Conservation (phyloP, 2,329 filamentous ascomycete genomes). For the Sarocladium brachiariae region DNA sequence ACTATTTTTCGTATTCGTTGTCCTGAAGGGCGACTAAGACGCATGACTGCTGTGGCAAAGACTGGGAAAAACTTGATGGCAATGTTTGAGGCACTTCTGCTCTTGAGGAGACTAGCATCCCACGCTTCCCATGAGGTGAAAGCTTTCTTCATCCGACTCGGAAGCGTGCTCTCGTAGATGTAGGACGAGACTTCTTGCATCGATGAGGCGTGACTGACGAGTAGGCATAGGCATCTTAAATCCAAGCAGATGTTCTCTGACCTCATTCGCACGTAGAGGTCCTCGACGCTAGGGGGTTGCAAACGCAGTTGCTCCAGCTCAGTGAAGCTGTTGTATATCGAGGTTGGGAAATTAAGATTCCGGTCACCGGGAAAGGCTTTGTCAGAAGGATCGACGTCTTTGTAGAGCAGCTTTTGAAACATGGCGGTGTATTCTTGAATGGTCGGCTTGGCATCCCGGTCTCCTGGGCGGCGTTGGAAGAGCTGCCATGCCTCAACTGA, state of each 20-base stretch:
- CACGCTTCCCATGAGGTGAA: neutral
- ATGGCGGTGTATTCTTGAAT: slow-evolving; percentile 49
- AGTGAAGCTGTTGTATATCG: slow-evolving; percentile 43
- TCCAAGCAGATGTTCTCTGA: slow-evolving; percentile 16
- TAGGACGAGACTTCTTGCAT: slow-evolving; percentile 17
- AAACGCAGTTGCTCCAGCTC: slow-evolving; percentile 60
- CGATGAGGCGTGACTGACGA: slow-evolving; percentile 10
- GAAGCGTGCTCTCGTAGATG: slow-evolving; percentile 14
- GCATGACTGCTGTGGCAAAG: neutral
- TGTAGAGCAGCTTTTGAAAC: slow-evolving; percentile 47
- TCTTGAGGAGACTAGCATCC: neutral
- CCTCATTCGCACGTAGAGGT: slow-evolving; percentile 55
- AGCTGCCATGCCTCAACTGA: slow-evolving; percentile 53
- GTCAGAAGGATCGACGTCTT: slow-evolving; percentile 20
- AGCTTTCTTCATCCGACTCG: neutral
- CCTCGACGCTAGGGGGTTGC: slow-evolving; percentile 49
- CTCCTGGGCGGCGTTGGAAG: slow-evolving; percentile 32
- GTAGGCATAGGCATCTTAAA: slow-evolving; percentile 7
- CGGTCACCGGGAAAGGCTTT: slow-evolving; percentile 51
- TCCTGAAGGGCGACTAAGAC: neutral
- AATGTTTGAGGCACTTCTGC: neutral
- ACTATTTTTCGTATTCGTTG: neutral
- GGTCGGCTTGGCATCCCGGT: slow-evolving; percentile 26
- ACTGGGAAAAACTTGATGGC: neutral
- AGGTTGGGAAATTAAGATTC: slow-evolving; percentile 37